phyloP scores from a whole-genome alignment of 441 rosid genomes.

The Bruguiera hainesii region DNA sequence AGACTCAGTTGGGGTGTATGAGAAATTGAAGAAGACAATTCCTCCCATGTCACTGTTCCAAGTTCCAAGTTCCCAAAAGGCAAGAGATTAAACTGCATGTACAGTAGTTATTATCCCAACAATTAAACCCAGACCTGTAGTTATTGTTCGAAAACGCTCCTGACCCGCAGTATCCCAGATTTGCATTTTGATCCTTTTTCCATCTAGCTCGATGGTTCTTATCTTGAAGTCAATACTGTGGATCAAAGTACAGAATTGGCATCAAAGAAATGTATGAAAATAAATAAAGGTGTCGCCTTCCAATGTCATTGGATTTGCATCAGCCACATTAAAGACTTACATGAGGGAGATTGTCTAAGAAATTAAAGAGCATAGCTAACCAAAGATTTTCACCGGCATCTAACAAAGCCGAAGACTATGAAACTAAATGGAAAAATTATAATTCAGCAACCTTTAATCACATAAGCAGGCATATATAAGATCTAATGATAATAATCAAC shows the following conservation, averaged over 20 bases:
- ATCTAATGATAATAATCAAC: background rate
- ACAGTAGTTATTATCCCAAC: too few species aligned
- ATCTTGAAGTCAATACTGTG: conserved; percentile 83
- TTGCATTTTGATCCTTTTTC: conserved; percentile 84
- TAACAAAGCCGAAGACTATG: background rate
- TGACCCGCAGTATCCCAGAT: conserved; percentile 99
- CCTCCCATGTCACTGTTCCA: too few species aligned
- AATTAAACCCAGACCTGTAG: conserved; percentile 58
- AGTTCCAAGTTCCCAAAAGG: too few species aligned
- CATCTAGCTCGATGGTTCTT: conserved; percentile 91
- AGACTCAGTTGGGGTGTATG: too few species aligned
- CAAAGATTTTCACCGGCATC: background rate
- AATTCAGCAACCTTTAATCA: conserved; percentile 10
- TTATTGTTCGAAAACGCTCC: conserved; percentile 91
- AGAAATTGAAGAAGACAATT: too few species aligned
- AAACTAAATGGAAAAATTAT: conserved; percentile 3
- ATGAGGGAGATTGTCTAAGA: conserved; percentile 1
- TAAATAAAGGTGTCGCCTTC: background rate
- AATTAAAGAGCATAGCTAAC: conserved; percentile 2
- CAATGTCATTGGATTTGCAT: background rate
- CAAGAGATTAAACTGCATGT: too few species aligned
- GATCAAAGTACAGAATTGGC: conserved; percentile 1
- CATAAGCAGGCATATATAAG: background rate
- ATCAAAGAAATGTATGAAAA: background rate
- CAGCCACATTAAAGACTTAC: conserved; percentile 1